Base-by-base conservation (phyloP, 2,329 filamentous ascomycete genomes). In the Cylindrodendrum hubeiense region DNA sequence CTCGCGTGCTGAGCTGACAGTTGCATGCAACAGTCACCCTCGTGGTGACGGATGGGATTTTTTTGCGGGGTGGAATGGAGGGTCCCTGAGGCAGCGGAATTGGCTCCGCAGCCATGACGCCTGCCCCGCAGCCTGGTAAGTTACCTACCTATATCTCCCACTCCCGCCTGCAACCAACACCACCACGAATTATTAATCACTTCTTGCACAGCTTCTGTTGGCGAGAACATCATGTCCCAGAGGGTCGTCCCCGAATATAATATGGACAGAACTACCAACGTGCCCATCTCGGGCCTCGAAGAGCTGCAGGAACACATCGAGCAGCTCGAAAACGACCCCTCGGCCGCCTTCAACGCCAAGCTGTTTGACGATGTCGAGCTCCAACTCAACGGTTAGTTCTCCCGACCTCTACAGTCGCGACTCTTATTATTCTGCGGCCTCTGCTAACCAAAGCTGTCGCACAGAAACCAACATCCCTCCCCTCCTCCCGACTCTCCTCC, bases 301-400 rank as follows among this genome's bases (percentile, higher is more conserved):
- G 86, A 88, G 68, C 81, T 91, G 22, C 81, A 86, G 52, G 75
- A 74, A 22, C 89, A 90, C 73, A 79, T 91, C 17, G 80, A 85
- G 54, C 77, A 83, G 28, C 78, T 90, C n/a, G 67, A 82, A 19
- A 74, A 77, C 26, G 81, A 85, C 65, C 79, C 84, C 19, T 77
- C 78, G 0, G 75, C 81, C 1, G 74, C 79, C 0, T 78, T 87
- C 37, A 77, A 85, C 64, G 77, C 78, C 12, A 85, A 84, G 68
- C 79, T 90, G 2, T 86, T 90, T 63, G 88, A 90, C 71, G 79
- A 88, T 71, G 84, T 90, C 47, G 84, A 87, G 70, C 82, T 90
- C 4, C 87, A 90, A 72, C 79, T 90, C 17, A 89, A 82, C 44
- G 84, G 87, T 85, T 74, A 47, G 64, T 52, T 7, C 22, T 3